phyloP scores from a whole-genome alignment of 164 flowering plant genomes.

The Berberis thunbergii region DNA sequence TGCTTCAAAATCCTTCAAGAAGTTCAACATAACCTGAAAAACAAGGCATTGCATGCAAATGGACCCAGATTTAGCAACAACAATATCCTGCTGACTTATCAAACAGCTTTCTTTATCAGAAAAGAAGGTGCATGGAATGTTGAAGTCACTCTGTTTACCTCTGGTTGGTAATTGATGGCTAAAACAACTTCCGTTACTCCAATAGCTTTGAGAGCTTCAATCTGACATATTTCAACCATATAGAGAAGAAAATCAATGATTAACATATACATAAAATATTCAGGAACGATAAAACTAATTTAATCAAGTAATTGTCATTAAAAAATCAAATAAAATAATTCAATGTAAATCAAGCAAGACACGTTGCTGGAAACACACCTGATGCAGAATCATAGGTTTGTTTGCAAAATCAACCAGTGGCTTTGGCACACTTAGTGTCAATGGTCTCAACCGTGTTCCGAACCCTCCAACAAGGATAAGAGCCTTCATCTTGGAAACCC shows the following conservation, averaged over 20 bases:
- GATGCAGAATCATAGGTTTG: constrained; percentile 98
- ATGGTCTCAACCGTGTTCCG: constrained; percentile 95
- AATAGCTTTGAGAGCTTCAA: constrained; percentile 85
- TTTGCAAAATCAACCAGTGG: constrained; percentile 98
- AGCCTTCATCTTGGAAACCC: constrained; percentile 73
- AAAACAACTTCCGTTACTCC: constrained; percentile 95
- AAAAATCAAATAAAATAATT: no score
- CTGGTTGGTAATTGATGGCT: constrained; percentile 98
- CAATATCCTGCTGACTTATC: neutral
- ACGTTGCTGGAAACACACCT: constrained; percentile 36
- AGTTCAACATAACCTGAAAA: constrained; percentile 85
- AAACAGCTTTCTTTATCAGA: no score
- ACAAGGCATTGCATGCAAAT: neutral
- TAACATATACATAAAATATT: no score
- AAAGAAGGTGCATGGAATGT: neutral
- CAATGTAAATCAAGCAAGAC: no score
- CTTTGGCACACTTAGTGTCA: constrained; percentile 95
- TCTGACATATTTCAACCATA: constrained; percentile 28
- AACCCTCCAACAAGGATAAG: constrained; percentile 98
- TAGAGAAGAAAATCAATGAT: neutral
- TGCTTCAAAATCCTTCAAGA: constrained; percentile 81
- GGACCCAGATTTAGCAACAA: neutral
- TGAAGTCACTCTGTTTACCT: constrained; percentile 37
- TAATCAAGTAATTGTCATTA: no score
- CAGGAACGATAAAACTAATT: no score